Conservation (phyloP, 192 early-diverging fungal genomes). For the Spizellomyces punctatus region DNA sequence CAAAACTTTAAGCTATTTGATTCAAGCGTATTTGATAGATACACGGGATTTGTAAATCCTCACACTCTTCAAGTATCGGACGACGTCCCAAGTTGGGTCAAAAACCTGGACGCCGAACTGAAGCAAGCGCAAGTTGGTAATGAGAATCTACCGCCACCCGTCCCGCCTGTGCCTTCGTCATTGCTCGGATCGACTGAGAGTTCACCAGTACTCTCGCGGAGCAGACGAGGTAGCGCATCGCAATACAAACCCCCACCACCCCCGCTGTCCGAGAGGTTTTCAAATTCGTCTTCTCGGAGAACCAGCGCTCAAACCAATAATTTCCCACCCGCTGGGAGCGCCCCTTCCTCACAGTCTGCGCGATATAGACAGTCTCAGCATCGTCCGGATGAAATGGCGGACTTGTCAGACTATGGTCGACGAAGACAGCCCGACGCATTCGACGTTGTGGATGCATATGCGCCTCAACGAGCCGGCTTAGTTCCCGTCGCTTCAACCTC, state of each 20-base stretch:
- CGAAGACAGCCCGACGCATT: not conserved
- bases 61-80: constrained; percentile 64
- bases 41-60: constrained; percentile 56
- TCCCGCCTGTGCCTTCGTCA: not conserved
- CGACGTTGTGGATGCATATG: not conserved
- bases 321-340: too few species aligned
- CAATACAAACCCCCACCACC: too few species aligned
- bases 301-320: too few species aligned
- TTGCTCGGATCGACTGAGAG: not conserved
- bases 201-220: too few species aligned
- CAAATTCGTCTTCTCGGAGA: too few species aligned
- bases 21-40: constrained; percentile 75
- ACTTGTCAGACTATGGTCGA: too few species aligned
- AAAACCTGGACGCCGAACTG: constrained; percentile 26
- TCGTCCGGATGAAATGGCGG: too few species aligned
- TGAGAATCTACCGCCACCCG: too few species aligned
- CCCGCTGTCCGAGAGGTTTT: too few species aligned
- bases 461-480: constrained; percentile 4
- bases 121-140: not conserved
- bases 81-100: constrained; percentile 72
- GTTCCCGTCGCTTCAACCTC: not conserved
- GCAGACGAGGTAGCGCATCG: too few species aligned
- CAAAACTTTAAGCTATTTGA: constrained; percentile 78
- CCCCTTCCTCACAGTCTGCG: too few species aligned
- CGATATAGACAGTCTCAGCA: too few species aligned